Percentiles rank a stretch among this genome's conserved stretches.
Evolutionary conservation across 2,329 filamentous ascomycete species (phyloP).

Genomic region (Colletotrichum abscissum): DNA sequence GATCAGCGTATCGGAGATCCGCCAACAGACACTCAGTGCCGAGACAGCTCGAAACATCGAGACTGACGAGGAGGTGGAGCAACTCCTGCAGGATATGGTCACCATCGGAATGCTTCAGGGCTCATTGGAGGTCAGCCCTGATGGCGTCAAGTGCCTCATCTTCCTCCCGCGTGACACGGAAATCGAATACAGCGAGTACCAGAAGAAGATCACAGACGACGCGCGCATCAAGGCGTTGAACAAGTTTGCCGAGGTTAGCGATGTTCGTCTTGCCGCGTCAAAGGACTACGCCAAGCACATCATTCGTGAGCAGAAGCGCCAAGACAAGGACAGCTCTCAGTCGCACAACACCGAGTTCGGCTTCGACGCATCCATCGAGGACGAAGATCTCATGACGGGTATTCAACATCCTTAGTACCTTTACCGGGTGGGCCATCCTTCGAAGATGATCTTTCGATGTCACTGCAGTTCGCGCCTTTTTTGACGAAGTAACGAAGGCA

Average conservation of each 20-base stretch:
- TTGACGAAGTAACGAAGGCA: constrained; percentile 30
- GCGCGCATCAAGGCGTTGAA: constrained; percentile 59
- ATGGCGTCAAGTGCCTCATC: constrained; percentile 59
- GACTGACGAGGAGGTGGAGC: constrained; percentile 55
- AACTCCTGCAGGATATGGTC: constrained; percentile 67
- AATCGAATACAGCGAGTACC: constrained; percentile 63
- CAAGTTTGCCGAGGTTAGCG: constrained; percentile 61
- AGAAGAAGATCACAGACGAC: constrained; percentile 55
- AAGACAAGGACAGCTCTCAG: constrained; percentile 55
- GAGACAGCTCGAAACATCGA: constrained; percentile 59
- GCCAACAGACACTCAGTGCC: constrained; percentile 62
- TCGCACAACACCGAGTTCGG: constrained; percentile 44
- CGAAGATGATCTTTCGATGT: background rate
- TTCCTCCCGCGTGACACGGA: constrained; percentile 58
- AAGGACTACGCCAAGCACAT: constrained; percentile 66
- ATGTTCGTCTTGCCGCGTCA: constrained; percentile 65
- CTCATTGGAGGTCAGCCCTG: constrained; percentile 58
- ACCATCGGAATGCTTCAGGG: constrained; percentile 63
- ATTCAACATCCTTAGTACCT: constrained; percentile 39
- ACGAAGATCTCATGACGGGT: constrained; percentile 72
- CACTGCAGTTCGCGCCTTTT: background rate
- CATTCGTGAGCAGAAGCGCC: constrained; percentile 57
- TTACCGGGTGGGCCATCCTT: background rate
- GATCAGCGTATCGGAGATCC: constrained; percentile 65
- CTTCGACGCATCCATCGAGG: constrained; percentile 63